These are phyloP conservation scores for Soucietia sequanensis DNA, from an alignment of 805 yeast species.

Conservation along the genomic window DNA sequence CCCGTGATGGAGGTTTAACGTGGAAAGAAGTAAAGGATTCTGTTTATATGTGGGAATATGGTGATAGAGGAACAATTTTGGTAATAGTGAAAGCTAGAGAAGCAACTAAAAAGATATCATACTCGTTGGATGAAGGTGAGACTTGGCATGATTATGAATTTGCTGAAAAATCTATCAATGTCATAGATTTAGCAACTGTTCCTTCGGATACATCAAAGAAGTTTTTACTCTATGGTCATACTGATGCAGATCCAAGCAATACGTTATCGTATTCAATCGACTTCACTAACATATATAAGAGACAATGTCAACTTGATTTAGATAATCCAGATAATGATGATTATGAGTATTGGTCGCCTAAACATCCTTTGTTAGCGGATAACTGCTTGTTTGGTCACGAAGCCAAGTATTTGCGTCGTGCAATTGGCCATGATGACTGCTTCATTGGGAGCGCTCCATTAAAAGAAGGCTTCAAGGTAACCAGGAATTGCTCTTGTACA, in stretches of 20 bases:
- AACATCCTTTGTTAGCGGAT: slow-evolving; percentile 33
- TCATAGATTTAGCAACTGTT: slow-evolving; percentile 80
- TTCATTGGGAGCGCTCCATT: slow-evolving; percentile 66
- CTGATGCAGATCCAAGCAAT: slow-evolving; percentile 31
- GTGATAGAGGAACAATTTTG: slow-evolving; percentile 89
- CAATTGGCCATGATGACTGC: slow-evolving; percentile 54
- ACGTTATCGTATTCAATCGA: slow-evolving; percentile 45
- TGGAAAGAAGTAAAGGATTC: slow-evolving; percentile 83
- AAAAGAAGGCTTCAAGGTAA: slow-evolving; percentile 51
- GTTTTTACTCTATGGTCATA: slow-evolving; percentile 60
- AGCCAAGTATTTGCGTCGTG: slow-evolving; percentile 40
- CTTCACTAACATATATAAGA: slow-evolving; percentile 30
- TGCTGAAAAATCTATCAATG: slow-evolving; percentile 50
- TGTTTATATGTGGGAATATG: slow-evolving; percentile 88
- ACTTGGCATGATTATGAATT: slow-evolving; percentile 72
- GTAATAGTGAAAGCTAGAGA: slow-evolving; percentile 64
- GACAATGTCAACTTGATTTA: slow-evolving; percentile 44
- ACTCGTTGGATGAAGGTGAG: slow-evolving; percentile 77
- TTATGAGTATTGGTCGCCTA: slow-evolving; percentile 44
- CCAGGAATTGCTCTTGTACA: slow-evolving; percentile 77
- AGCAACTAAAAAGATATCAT: slow-evolving; percentile 56
- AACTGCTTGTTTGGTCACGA: slow-evolving; percentile 45
- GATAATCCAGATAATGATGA: slow-evolving; percentile 42
- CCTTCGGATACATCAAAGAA: slow-evolving; percentile 88
- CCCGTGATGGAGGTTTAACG: slow-evolving; percentile 86